These are phyloP conservation scores for Hypomontagnella submonticulosa DNA, from an alignment of 495 filamentous ascomycete genomes.

Conservation along the genomic window DNA sequence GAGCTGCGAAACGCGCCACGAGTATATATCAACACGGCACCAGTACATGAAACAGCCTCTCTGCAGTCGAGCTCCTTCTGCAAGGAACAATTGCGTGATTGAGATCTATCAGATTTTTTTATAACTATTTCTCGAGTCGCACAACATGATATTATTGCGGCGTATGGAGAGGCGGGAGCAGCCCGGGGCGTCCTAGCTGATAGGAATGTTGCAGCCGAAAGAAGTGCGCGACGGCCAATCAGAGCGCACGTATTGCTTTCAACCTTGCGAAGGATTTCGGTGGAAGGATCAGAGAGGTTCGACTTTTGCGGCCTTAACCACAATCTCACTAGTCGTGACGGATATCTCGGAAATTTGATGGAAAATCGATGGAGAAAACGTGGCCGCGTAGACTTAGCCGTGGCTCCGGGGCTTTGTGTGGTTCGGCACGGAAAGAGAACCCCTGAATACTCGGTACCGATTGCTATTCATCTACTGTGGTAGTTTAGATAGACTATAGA, in stretches of 20 bases:
- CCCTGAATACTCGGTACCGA: too few species aligned
- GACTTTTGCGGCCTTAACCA: slow-evolving; percentile 25
- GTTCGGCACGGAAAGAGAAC: neutral
- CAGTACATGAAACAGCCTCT: slow-evolving; percentile 9
- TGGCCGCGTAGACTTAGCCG: slow-evolving; percentile 29
- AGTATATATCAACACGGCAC: neutral
- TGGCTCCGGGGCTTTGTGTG: slow-evolving; percentile 19
- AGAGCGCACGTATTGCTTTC: neutral
- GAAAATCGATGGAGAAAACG: slow-evolving; percentile 15
- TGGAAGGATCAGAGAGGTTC: slow-evolving; percentile 28
- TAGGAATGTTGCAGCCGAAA: slow-evolving; percentile 1
- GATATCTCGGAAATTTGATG: slow-evolving; percentile 35
- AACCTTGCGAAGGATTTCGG: slow-evolving; percentile 15
- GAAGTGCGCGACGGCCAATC: slow-evolving; percentile 13
- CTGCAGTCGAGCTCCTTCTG: slow-evolving; percentile 6
- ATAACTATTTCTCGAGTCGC: slow-evolving; percentile 8
- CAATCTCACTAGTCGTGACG: slow-evolving; percentile 23
- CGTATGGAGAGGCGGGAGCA: too few species aligned
- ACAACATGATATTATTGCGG: slow-evolving; percentile 13
- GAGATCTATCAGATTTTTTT: slow-evolving; percentile 18
- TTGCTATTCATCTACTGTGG: too few species aligned
- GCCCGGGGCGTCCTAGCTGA: slow-evolving; percentile 7
- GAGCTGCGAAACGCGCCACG: neutral
- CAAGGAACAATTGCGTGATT: slow-evolving; percentile 5
- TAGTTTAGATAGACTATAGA: too few species aligned